Conservation (phyloP, 2,329 filamentous ascomycete species). For the Raffaelea ambrosiae region DNA sequence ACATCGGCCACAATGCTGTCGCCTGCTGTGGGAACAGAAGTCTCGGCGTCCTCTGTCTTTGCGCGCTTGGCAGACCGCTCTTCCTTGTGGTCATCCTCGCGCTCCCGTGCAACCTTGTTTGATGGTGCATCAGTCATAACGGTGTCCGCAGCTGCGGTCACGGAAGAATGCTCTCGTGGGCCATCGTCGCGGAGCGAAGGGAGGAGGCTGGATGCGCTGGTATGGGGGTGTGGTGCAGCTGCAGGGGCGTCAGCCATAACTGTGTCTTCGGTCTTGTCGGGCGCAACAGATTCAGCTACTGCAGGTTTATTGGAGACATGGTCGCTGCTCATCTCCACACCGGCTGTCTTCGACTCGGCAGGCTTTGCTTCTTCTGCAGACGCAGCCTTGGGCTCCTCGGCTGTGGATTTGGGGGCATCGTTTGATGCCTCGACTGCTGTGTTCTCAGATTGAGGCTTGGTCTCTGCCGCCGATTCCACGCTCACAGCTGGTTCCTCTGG, state of each 20-base stretch:
- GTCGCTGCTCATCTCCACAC: constrained; percentile 22
- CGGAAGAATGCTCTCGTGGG: constrained; percentile 20
- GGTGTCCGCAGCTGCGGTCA: constrained; percentile 24
- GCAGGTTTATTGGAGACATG: constrained; percentile 14
- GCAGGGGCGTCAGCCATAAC: not conserved
- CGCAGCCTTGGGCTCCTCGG: not conserved
- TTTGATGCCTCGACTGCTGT: not conserved
- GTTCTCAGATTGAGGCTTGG: too few species aligned
- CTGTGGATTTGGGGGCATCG: not conserved
- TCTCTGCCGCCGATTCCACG: not conserved
- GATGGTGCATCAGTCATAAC: constrained; percentile 36
- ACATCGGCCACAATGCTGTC: constrained; percentile 9
- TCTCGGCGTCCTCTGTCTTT: constrained; percentile 44
- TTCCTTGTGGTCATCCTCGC: constrained; percentile 62
- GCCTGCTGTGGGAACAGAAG: constrained; percentile 13
- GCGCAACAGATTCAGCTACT: not conserved
- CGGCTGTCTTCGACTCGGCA: constrained; percentile 4
- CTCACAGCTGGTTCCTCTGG: not conserved
- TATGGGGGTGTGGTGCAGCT: not conserved
- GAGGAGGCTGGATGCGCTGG: constrained; percentile 9
- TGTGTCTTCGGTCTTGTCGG: not conserved
- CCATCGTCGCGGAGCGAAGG: constrained; percentile 19
- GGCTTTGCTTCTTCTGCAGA: not conserved
- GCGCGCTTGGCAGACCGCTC: constrained; percentile 73
- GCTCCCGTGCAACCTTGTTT: constrained; percentile 61